Conservation (phyloP, 1,284 basidiomycete genomes). For the Polyporus tsugae region DNA sequence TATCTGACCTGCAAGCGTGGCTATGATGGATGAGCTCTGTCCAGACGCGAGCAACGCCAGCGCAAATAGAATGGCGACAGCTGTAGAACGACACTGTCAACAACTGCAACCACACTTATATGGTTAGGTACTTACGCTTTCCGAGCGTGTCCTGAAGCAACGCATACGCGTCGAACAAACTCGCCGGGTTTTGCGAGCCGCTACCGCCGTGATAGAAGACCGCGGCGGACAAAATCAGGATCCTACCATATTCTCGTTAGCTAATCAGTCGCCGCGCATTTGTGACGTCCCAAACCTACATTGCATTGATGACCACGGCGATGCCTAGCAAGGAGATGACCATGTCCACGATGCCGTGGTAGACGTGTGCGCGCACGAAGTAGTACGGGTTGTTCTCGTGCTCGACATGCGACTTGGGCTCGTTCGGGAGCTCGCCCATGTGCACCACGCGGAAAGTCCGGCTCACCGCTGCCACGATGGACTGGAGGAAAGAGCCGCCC, state of each 20-base stretch:
- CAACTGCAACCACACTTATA: not conserved
- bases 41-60: constrained; percentile 87
- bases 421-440: constrained; percentile 27
- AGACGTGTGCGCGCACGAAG: constrained; percentile 81
- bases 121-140: constrained; percentile 54
- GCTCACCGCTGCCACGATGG: constrained; percentile 8
- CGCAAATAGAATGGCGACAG: constrained; percentile 86
- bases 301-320: constrained; percentile 88
- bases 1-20: constrained; percentile 92
- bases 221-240: constrained; percentile 72
- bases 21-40: constrained; percentile 93
- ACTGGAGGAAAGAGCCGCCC: constrained; percentile 8
- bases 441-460: constrained; percentile 35
- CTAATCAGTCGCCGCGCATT: constrained; percentile 12
- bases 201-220: constrained; percentile 76
- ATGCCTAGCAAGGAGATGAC: constrained; percentile 77
- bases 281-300: constrained; percentile 51
- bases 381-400: constrained; percentile 70
- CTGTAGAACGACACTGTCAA: constrained; percentile 42
- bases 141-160: constrained; percentile 76
- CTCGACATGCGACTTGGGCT: constrained; percentile 40
- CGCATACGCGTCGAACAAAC: constrained; percentile 84
- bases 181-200: constrained; percentile 59
- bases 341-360: constrained; percentile 79
- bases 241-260: constrained; percentile 50